These are phyloP conservation scores for Fusarium musae DNA, from an alignment of 2,329 filamentous ascomycete genomes.

Conservation along the genomic window DNA sequence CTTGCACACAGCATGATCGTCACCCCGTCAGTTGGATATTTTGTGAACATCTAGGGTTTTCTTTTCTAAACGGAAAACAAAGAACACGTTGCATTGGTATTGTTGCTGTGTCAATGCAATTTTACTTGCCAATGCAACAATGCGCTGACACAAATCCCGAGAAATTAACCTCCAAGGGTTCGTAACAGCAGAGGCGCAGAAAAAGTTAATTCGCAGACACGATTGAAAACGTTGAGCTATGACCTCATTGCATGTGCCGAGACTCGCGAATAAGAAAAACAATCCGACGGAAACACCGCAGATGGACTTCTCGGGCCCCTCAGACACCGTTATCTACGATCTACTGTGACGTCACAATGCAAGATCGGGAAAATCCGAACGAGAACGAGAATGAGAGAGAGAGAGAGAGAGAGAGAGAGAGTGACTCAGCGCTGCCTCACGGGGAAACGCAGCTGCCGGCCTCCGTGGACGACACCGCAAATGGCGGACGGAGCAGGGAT, in stretches of 20 bases:
- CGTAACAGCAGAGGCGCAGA: background rate
- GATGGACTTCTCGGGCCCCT: background rate
- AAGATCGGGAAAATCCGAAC: background rate
- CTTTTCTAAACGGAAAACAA: no score
- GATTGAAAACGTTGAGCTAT: background rate
- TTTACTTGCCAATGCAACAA: background rate
- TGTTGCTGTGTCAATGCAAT: background rate
- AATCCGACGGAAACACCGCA: background rate
- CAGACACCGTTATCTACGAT: background rate
- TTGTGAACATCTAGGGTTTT: no score
- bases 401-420: background rate
- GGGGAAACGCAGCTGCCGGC: background rate
- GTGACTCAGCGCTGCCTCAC: background rate
- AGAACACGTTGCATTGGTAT: fast-evolving
- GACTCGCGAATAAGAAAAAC: background rate
- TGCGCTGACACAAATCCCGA: background rate
- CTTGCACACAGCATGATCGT: no score
- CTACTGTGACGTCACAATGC: background rate
- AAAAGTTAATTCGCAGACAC: background rate
- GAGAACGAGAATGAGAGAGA: background rate
- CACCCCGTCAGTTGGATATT: background rate
- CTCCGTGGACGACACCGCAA: background rate
- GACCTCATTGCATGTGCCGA: background rate
- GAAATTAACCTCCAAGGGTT: background rate
- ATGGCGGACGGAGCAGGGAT: background rate